A percentile compares a stretch with the other conserved stretches of the same genome.
Evolutionary conservation across 805 yeast species (phyloP).

Genomic region (Saturnispora saitoi): DNA sequence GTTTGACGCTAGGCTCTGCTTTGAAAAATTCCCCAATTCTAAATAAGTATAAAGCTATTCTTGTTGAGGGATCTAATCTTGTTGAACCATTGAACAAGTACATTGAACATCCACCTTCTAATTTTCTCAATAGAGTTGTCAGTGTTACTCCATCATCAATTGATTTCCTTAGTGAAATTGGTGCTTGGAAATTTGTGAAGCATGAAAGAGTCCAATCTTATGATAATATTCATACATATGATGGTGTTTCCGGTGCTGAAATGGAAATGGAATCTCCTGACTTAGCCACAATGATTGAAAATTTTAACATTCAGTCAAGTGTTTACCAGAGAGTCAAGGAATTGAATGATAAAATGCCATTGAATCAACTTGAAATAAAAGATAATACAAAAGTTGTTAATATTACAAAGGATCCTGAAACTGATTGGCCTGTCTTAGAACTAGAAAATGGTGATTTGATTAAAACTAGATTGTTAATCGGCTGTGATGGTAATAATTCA

Average conservation of each 20-base stretch:
- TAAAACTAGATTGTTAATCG: slow-evolving; percentile 71
- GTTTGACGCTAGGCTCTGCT: slow-evolving; percentile 77
- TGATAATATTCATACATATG: slow-evolving; percentile 78
- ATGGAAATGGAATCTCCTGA: slow-evolving; percentile 62
- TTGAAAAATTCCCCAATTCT: slow-evolving; percentile 61
- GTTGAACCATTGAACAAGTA: slow-evolving; percentile 40
- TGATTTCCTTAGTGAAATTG: slow-evolving; percentile 55
- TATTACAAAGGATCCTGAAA: slow-evolving; percentile 33
- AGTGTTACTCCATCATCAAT: slow-evolving; percentile 80
- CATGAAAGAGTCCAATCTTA: slow-evolving; percentile 70
- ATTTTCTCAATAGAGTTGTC: slow-evolving; percentile 71
- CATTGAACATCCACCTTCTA: slow-evolving; percentile 34
- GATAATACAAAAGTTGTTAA: slow-evolving; percentile 62
- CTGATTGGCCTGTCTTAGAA: slow-evolving; percentile 70
- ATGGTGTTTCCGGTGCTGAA: slow-evolving; percentile 64
- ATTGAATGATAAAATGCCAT: slow-evolving; percentile 23
- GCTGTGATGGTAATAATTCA: slow-evolving; percentile 94
- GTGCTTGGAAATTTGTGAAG: slow-evolving; percentile 66
- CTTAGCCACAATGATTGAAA: slow-evolving; percentile 84
- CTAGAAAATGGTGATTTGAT: slow-evolving; percentile 56
- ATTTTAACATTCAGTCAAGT: slow-evolving; percentile 72
- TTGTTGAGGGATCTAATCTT: slow-evolving; percentile 68
- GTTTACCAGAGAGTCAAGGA: slow-evolving; percentile 47
- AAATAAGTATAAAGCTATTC: slow-evolving; percentile 46
- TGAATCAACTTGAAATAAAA: slow-evolving; percentile 32